Evolutionary conservation across 1,284 basidiomycete species (phyloP).

Genomic region (Takashimella koratensis): DNA sequence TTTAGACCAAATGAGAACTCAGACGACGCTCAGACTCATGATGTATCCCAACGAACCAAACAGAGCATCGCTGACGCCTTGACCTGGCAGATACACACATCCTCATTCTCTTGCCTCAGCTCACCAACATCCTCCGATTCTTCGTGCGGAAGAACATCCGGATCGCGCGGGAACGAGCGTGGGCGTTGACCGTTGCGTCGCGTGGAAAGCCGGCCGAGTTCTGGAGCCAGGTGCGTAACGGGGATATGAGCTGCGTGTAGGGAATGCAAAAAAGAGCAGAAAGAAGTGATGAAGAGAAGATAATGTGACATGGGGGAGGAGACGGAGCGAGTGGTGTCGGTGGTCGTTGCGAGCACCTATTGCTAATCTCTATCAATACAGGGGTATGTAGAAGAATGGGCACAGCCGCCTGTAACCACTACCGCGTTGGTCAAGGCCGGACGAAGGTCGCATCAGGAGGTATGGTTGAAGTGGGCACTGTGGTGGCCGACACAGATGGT

Average conservation of each 20-base stretch:
- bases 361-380: constrained; percentile 18
- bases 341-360: not conserved
- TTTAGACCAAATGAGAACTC: too few species aligned
- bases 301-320: not conserved
- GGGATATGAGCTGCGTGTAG: too few species aligned
- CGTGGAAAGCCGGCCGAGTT: constrained; percentile 75
- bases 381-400: constrained; percentile 83
- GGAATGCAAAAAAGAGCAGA: too few species aligned
- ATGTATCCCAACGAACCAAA: too few species aligned
- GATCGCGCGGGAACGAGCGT: constrained; percentile 68
- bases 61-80: too few species aligned
- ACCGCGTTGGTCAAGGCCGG: constrained; percentile 20
- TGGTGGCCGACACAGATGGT: constrained; percentile 56
- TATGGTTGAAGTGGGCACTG: constrained; percentile 49
- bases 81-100: constrained; percentile 72
- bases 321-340: not conserved
- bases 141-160: constrained; percentile 74
- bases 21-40: too few species aligned
- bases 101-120: constrained; percentile 66
- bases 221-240: constrained; percentile 56
- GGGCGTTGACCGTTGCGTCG: constrained; percentile 69
- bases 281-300: not conserved
- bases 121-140: constrained; percentile 68
- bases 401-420: constrained; percentile 57
- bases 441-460: constrained; percentile 24